These are phyloP conservation scores for Tetragonia tetragonoides DNA, from an alignment of 148 eudicot species.

Conservation along the genomic window DNA sequence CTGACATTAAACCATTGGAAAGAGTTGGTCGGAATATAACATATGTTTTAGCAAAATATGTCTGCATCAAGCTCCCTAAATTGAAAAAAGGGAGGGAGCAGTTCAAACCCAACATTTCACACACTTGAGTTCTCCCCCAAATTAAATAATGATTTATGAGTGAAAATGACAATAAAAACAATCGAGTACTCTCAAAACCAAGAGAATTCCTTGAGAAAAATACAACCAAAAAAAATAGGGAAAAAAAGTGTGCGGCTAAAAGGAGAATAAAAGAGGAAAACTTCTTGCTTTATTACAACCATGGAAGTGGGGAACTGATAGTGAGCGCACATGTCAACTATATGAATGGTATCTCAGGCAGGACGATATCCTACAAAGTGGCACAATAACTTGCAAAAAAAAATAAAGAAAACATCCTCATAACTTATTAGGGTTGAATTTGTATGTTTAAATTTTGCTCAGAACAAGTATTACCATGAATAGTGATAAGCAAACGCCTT, in stretches of 20 bases:
- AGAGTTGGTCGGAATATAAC: neutral
- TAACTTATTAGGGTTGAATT: neutral
- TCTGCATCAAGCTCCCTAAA: neutral
- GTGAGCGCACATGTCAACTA: neutral
- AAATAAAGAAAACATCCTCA: neutral
- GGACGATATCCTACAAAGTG: neutral
- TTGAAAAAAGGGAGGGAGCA: neutral
- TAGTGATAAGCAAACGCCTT: slow-evolving; percentile 19
- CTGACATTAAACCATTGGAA: neutral
- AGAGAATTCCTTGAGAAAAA: neutral
- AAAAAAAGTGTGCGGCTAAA: neutral
- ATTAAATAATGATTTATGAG: neutral
- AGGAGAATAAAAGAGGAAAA: neutral
- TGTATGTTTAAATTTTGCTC: neutral
- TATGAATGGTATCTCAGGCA: neutral
- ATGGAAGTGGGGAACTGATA: neutral
- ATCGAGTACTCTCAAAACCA: neutral
- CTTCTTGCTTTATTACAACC: neutral
- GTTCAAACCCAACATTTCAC: neutral
- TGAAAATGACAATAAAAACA: neutral
- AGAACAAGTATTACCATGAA: slow-evolving; percentile 17
- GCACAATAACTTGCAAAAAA: neutral
- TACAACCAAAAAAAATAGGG: neutral
- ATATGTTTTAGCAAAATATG: neutral
- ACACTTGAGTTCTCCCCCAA: neutral